Percentiles rank a stretch among this genome's conserved stretches.
Evolutionary conservation across 768 basidiomycete species (phyloP).

Genomic region (Podaxis pistillaris): DNA sequence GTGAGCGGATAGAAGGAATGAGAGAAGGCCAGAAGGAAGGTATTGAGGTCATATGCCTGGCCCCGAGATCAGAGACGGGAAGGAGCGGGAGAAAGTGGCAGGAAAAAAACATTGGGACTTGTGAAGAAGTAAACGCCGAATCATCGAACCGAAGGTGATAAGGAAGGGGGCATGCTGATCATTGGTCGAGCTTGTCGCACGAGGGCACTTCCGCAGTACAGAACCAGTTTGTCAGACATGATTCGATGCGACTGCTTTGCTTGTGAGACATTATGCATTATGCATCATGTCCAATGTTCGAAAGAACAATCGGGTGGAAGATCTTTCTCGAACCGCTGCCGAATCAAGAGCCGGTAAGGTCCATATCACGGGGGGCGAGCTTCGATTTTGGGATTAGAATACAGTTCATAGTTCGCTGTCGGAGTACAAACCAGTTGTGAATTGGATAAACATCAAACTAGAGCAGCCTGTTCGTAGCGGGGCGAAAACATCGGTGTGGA

Average conservation of each 20-base stretch:
- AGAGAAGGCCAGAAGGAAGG: neutral
- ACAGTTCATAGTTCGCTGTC: neutral
- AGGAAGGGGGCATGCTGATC: neutral
- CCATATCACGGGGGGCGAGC: neutral
- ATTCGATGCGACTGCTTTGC: neutral
- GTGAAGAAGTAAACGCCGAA: neutral
- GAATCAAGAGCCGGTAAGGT: neutral
- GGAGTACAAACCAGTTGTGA: neutral
- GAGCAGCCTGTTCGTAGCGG: neutral
- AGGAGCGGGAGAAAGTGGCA: constrained; percentile 4
- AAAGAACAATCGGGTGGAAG: neutral
- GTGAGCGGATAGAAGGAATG: neutral
- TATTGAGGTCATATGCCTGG: neutral
- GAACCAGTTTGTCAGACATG: neutral
- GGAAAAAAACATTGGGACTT: neutral
- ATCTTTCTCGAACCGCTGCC: neutral
- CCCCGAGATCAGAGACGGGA: neutral
- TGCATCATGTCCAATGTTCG: neutral
- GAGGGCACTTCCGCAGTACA: neutral
- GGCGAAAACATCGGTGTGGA: neutral
- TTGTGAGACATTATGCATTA: neutral
- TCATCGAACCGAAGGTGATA: neutral
- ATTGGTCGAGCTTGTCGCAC: neutral
- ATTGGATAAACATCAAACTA: neutral
- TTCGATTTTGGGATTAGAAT: neutral